Evolutionary conservation across 23 red algal species (phyloP), one percentile per base, ranked within the genome.

Genomic region (Gracilaria vermiculophylla): DNA sequence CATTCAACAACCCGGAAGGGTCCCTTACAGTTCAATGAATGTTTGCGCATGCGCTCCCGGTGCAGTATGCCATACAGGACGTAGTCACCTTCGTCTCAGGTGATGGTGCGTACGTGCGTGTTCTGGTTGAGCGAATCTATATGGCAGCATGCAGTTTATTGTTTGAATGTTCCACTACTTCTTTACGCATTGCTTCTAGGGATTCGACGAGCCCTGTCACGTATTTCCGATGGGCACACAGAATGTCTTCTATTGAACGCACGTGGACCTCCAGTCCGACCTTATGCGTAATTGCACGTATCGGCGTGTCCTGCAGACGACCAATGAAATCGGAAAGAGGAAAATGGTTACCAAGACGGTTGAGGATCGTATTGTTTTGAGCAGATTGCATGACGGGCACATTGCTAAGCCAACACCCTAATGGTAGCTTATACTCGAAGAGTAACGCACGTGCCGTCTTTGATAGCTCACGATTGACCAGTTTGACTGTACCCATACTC

Each of bases 401-500:
- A 2, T 78, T 39, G 29, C 31, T 32, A 34, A 66, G 85, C 85
- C 70, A 89, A 25, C 76, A 54, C 28, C 25, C 3, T 16, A 32
- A 39, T 42, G 48, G 44, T 12, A 89, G 53, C 44, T 78, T 34
- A 34, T 35, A 67, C 47, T 89, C 85, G 16, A 65, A 86, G 11
- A 86, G 43, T 19, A 89, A 36, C 4, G 85, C 69, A 0, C 85
- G 2, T 2, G 32, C 45, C 20, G 51, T 53, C 14, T 52, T 16
- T 6, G 78, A 37, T 1, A 89, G 29, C 41, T 89, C 67, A 0
- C 58, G 9, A 39, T 66, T 34, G 0, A 89, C 69, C 15, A 43
- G 37, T 62, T 88, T 66, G 16, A 89, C 71, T 4, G 85, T 89
- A 28, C 85, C 85, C 25, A 78, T 89, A 27, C 45, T 39, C 53